Base-by-base conservation (phyloP, 768 basidiomycete genomes). In the Pulveroboletus sp. region DNA sequence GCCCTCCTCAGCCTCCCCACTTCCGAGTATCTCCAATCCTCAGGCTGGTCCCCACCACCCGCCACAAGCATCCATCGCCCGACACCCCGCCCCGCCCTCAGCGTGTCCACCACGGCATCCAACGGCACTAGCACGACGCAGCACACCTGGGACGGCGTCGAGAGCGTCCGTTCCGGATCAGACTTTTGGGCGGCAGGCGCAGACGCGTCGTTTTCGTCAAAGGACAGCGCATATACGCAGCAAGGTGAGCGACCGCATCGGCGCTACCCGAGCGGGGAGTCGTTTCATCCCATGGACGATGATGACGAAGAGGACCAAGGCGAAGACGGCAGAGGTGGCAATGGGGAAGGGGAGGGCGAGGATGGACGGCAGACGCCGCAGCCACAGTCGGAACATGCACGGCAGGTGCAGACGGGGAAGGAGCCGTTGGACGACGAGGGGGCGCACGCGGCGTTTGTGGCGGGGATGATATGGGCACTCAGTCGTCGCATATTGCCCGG, bases 401-500 rank as follows among this genome's bases (percentile, higher is more conserved):
- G 27, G 12, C 27, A 6, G 5, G 13, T 13, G 1, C 49, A 48
- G 10, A 19, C 71, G 9, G 62, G 58, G 4, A 71, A 71, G 39
- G 76, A 74, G 16, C 70, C 16, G 27, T 19, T 82, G 8, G 89
- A 89, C 59, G 88, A 90, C 56, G 78, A 83, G 10, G 88, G 88
- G 1, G 83, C 85, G 2, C 85, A 90, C 56, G 84, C 87, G 49
- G 89, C 88, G 4, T 90, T 90, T 57, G 78, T 89, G n/a, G 83
- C 86, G 0, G 90, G 89, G 8, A 91, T 93, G 88, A 86, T 93
- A 47, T 92, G 81, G 65, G 81, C 89, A 0, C 63, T 93, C 56
- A 89, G 83, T 47, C 71, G 88, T 56, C 75, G 81, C 38, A 69
- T 89, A 45, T 68, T 83, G 40, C 89, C 89, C 27, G 88, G 90